Evolutionary conservation across 1,284 basidiomycete species (phyloP).

Genomic region (Cystobasidium sp.): DNA sequence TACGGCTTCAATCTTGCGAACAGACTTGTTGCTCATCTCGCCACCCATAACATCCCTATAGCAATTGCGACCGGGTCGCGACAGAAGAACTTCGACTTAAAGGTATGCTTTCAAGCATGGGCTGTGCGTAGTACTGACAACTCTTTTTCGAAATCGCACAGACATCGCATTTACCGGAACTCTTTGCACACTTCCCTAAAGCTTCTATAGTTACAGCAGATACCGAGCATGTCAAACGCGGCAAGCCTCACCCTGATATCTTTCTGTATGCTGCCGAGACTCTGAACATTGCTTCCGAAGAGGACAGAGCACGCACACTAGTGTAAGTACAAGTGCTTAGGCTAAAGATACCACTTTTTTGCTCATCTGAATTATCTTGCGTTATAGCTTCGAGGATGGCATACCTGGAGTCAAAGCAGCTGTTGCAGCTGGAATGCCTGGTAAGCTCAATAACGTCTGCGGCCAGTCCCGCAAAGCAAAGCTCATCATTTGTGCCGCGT

Average conservation of each 20-base stretch:
- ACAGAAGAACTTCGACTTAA: constrained; percentile 49
- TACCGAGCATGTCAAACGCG: constrained; percentile 38
- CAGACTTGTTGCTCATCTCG: constrained; percentile 50
- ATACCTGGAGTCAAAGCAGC: constrained; percentile 51
- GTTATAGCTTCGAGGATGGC: constrained; percentile 51
- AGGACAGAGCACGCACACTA: constrained; percentile 44
- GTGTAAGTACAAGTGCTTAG: constrained; percentile 36
- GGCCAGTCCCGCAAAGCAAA: too few relatives aligned
- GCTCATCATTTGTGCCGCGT: not conserved
- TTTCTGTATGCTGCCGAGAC: constrained; percentile 52
- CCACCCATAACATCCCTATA: constrained; percentile 50
- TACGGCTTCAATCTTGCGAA: not conserved
- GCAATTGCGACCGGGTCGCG: constrained; percentile 52
- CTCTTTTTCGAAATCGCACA: not conserved
- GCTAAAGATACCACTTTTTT: too few relatives aligned
- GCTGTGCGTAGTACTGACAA: not conserved
- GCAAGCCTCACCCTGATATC: constrained; percentile 51
- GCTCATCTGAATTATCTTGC: not conserved
- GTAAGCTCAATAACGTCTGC: constrained; percentile 29
- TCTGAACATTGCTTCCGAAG: constrained; percentile 45
- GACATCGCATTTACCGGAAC: constrained; percentile 45
- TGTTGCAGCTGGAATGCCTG: constrained; percentile 51
- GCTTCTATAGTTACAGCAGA: constrained; percentile 44
- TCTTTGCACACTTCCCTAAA: constrained; percentile 48
- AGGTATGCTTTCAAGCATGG: constrained; percentile 28